These are phyloP conservation scores for Russula emetica DNA, from an alignment of 768 basidiomycete species.

Conservation along the genomic window DNA sequence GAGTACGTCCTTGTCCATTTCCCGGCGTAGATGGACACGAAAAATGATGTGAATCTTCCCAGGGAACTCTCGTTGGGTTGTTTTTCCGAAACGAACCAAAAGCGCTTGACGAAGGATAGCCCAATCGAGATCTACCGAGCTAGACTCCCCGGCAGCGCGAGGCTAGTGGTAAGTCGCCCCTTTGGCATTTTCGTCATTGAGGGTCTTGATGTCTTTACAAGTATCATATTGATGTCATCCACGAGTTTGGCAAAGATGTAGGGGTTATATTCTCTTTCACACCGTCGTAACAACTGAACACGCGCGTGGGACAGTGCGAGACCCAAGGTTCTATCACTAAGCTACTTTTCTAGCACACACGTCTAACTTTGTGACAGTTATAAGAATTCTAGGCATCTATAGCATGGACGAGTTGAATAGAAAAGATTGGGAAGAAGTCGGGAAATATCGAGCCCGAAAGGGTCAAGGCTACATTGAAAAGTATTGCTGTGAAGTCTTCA, in stretches of 20 bases:
- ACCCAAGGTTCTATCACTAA: conserved; percentile 16
- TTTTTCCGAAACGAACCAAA: conserved; percentile 24
- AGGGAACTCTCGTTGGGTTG: conserved; percentile 23
- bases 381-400: conserved; percentile 14
- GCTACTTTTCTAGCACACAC: background rate
- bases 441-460: conserved; percentile 10
- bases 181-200: no score
- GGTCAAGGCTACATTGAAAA: conserved; percentile 8
- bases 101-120: conserved; percentile 16
- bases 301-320: conserved; percentile 4
- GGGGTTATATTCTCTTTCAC: background rate
- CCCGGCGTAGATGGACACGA: background rate
- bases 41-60: background rate
- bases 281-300: background rate
- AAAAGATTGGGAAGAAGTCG: conserved; percentile 15
- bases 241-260: conserved; percentile 21
- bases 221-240: conserved; percentile 23
- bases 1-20: conserved; percentile 1
- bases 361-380: background rate
- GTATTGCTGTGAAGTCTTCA: background rate
- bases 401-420: conserved; percentile 16
- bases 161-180: conserved; percentile 18
- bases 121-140: conserved; percentile 22
- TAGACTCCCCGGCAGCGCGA: conserved; percentile 19
- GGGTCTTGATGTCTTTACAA: conserved; percentile 2